Evolutionary conservation across 2,329 filamentous ascomycete species (phyloP).

Genomic region (Tolypocladium inflatum): DNA sequence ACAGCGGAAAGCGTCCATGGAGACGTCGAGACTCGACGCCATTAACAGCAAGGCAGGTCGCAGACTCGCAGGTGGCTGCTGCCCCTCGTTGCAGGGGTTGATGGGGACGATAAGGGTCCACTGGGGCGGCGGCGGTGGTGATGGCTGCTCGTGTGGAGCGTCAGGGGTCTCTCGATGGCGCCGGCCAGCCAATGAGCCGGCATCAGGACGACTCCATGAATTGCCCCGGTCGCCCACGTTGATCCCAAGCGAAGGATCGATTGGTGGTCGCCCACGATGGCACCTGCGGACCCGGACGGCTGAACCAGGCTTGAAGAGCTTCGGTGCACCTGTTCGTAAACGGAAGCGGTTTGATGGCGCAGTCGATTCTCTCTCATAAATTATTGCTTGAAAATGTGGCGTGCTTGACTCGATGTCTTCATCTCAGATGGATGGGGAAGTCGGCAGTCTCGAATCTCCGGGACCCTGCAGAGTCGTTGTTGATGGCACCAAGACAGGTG

Average conservation of each 20-base stretch:
- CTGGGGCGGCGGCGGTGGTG: not conserved
- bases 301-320: not conserved
- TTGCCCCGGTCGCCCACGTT: slow-evolving; percentile 2
- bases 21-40: not conserved
- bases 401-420: too few relatives aligned
- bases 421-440: not conserved
- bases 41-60: too few relatives aligned
- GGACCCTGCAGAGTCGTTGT: too few relatives aligned
- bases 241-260: slow-evolving; percentile 1
- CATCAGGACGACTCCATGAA: not conserved
- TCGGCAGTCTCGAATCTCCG: not conserved
- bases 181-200: not conserved
- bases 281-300: not conserved
- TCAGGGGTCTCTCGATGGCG: not conserved
- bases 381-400: not conserved
- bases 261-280: not conserved
- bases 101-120: not conserved
- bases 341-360: not conserved
- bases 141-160: not conserved
- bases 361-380: not conserved
- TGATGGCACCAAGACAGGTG: not conserved
- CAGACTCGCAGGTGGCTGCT: not conserved
- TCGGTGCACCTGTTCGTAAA: not conserved
- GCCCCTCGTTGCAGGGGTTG: not conserved
- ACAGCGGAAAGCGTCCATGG: not conserved